Base-by-base conservation (phyloP, 176 grass and related monocot species). In the Tuctoria greenei region DNA sequence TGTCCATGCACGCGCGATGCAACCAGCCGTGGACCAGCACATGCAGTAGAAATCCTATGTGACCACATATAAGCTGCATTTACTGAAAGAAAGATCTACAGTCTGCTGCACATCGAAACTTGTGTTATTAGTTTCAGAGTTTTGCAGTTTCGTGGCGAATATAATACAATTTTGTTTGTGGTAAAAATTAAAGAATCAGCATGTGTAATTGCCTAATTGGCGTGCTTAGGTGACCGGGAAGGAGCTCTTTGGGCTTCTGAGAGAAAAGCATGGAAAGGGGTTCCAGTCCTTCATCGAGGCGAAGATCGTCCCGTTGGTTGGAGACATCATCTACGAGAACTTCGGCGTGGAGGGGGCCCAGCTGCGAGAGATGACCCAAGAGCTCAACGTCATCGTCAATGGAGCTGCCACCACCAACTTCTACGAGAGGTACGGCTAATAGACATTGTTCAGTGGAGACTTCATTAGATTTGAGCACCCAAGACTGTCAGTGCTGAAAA, bases 371-470 rank as follows among this genome's bases (percentile, higher is more conserved):
- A 60, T 96, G 35, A 77, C 38, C 2, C 64, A 58, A 4, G 83
- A 97, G 58, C 47, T 96, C 15, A 85, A 96, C 34, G 73, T 92
- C 18, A 80, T 96, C 58, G 89, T 96, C 35, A 96, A 92, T 25
- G 85, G 80, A 17, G 93, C 89, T 20, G 93, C 93, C 62, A 96
- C 86, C 20, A 96, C 93, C 5, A 87, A 81, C 71, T 96, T 96
- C 65, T 89, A 92, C 40, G 93, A 96, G 72, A 85, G 93, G 83
- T 88, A 4, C 15, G 9, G n/a, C n/a, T n/a, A n/a, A n/a, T n/a
- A n/a, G n/a, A n/a, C n/a, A n/a, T n/a, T 31, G n/a, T 54, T 54
- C 51, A 21, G 54, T 57, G 21, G 21, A 25, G n/a, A 0, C n/a
- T n/a, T n/a, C n/a, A 9, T 62, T n/a, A n/a, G n/a, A n/a, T n/a